phyloP scores from a whole-genome alignment of 140 eudicot genomes.

The Bidens hawaiensis region DNA sequence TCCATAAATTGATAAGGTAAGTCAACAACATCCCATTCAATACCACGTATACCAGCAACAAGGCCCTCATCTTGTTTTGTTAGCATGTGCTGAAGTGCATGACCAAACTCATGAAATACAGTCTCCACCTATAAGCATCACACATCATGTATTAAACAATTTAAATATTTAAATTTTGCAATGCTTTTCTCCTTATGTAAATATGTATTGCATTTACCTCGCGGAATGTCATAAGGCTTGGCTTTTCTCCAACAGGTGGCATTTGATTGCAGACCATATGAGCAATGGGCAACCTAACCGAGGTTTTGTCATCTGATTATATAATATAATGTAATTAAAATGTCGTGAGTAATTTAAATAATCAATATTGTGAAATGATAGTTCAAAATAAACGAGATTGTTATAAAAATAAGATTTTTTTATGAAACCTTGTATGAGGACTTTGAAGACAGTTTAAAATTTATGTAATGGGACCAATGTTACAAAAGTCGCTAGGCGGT shows the following conservation, averaged over 20 bases:
- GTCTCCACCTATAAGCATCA: conserved; percentile 71
- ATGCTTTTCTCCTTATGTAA: conserved; percentile 36
- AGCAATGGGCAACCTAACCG: conserved; percentile 85
- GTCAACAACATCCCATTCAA: conserved; percentile 99
- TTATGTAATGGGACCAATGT: too few species aligned
- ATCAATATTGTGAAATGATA: too few species aligned
- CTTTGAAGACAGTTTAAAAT: too few species aligned
- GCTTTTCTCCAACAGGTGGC: conserved; percentile 95
- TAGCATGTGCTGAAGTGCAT: conserved; percentile 95
- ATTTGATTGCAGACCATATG: conserved; percentile 97
- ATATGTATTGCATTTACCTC: conserved; percentile 46
- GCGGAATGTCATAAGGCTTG: conserved; percentile 96
- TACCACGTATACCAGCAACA: conserved; percentile 89
- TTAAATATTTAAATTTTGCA: conserved; percentile 9
- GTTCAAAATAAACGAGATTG: too few species aligned
- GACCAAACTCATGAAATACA: conserved; percentile 98
- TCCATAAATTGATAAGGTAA: conserved; percentile 98
- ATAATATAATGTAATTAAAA: too few species aligned
- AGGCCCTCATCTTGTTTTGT: conserved; percentile 93
- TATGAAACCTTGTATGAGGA: too few species aligned
- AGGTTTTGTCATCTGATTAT: conserved; percentile 56
- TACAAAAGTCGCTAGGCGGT: too few species aligned
- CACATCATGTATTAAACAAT: not conserved
- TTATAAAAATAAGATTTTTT: too few species aligned
- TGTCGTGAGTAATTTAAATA: too few species aligned